These are phyloP conservation scores for Metschnikowia chrysomelidarum DNA, from an alignment of 805 yeast genomes.

Conservation along the genomic window DNA sequence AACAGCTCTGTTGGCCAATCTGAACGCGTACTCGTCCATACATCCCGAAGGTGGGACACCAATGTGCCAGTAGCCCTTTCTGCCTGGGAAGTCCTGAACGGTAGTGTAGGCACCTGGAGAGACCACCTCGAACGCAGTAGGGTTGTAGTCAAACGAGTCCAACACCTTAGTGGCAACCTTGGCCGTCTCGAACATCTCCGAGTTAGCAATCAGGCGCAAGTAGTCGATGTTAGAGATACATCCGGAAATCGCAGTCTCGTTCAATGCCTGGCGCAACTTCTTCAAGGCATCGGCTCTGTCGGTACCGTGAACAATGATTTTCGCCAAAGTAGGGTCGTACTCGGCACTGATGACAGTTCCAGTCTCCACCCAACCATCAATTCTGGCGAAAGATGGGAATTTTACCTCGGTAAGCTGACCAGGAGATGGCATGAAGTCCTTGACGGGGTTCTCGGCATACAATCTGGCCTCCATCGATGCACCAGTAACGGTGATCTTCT, in stretches of 20 bases:
- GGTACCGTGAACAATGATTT: conserved; percentile 90
- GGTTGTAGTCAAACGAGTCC: conserved; percentile 74
- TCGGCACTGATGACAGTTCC: conserved; percentile 90
- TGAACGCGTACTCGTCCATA: conserved; percentile 90
- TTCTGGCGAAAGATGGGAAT: conserved; percentile 90
- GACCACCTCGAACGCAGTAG: conserved; percentile 80
- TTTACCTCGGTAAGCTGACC: conserved; percentile 84
- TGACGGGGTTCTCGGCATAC: conserved; percentile 96
- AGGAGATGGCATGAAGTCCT: conserved; percentile 93
- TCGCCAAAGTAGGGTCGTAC: conserved; percentile 94
- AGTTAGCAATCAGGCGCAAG: conserved; percentile 77
- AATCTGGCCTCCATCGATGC: conserved; percentile 96
- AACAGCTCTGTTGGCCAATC: conserved; percentile 85
- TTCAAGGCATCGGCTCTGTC: conserved; percentile 82
- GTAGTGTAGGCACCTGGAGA: conserved; percentile 95
- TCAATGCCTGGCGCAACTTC: conserved; percentile 74
- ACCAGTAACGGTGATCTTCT: conserved; percentile 63
- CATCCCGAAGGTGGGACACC: conserved; percentile 99
- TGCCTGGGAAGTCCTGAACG: conserved; percentile 93
- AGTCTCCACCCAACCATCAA: conserved; percentile 90
- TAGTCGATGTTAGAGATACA: conserved; percentile 90
- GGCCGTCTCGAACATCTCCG: conserved; percentile 80
- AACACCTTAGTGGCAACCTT: conserved; percentile 84
- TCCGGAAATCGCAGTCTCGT: conserved; percentile 86
- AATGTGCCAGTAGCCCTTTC: conserved; percentile 80